Evolutionary conservation across 129 eudicot genomes (phyloP), one percentile per base, ranked within the genome.

Genomic region (Cynara cardunculus): DNA sequence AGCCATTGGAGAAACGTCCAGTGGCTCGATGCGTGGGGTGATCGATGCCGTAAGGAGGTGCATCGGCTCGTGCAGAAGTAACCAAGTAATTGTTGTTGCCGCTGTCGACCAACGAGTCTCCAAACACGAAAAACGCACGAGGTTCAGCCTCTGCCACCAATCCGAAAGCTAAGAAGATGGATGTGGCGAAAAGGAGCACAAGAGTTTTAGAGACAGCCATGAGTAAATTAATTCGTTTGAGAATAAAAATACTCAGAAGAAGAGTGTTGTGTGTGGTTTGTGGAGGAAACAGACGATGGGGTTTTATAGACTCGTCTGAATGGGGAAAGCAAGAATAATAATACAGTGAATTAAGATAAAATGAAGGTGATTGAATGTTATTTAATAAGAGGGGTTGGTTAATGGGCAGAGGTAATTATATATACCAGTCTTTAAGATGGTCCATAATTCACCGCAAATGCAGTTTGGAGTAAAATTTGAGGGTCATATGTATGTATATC

Each of bases 21-120:
- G 87, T 85, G 67, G 87, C 64, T 41, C 77, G 85, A 85, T 85
- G 87, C 2, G 79, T 69, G 9, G 85, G 87, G 77, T 85, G 84
- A 62, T 85, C 87, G 72, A 85, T 85, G 12, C 87, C 87, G 25
- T 85, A 85, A 41, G 87, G 87, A n/a, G 81, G 81, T 70, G 85
- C 77, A 80, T 85, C 87, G 0, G 87, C 87, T 27, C 87, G 64
- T 5, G 87, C 87, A 34, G 85, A 34, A 39, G 87, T 85, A 9
- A 71, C 87, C 78, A 85, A 71, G 74, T 74, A 85, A 32, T 85
- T 85, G 85, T 85, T 85, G 82, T 85, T 85, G 44, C 87, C 87
- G 16, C 81, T 85, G 56, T 85, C 87, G 5, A 85, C 87, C 62
- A 85, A 41, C 53, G 87, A 85, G 79, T 85, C 87, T 16, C 87